Evolutionary conservation across 2,329 filamentous ascomycete genomes (phyloP), one percentile per base, ranked within the genome.

Genomic region (Colletotrichum siamense): DNA sequence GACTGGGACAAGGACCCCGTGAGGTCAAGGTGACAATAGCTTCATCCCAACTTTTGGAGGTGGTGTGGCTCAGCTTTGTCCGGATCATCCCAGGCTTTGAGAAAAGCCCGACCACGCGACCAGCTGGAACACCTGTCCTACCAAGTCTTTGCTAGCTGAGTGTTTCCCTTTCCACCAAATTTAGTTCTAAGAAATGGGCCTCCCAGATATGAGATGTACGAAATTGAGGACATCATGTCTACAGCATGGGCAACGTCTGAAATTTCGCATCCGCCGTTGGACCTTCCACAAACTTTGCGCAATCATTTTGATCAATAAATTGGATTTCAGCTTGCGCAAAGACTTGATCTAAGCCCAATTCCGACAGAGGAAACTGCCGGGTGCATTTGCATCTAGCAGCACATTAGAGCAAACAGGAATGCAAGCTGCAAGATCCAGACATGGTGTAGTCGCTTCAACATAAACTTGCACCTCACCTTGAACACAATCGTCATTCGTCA

Each of bases 31-130:
- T 69, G 70, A 76, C 65, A 76, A 74, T 69, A 69, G 71, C 74
- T 76, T 76, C 74, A 74, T 76, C 74, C 74, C 70, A 76, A 63
- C 57, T 76, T 69, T 73, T 61, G 12, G 15, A 36, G 36, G 64
- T 74, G 70, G 70, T 69, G 74, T 76, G 74, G 74, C 74, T 69
- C 28, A 74, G 74, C 70, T 76, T 74, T 69, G 44, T 74, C 32
- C 64, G 65, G 49, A 65, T 64, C 39, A 55, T 68, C 39, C 24
- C 63, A 55, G 63, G 30, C 63, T 32, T 16, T 34, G n/a, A n/a
- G 24, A 49, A 61, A 55, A 65, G 74, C 74, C 36, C 26, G 74
- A 71, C 59, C 74, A 76, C 74, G 59, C 57, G 59, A 65, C 63
- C 34, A 30, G 57, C 65, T 59, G 16, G 34, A n/a, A 36, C 52